These are phyloP conservation scores for Lasiosphaeriaceae sp. DNA, from an alignment of 495 filamentous ascomycete species.

Conservation along the genomic window DNA sequence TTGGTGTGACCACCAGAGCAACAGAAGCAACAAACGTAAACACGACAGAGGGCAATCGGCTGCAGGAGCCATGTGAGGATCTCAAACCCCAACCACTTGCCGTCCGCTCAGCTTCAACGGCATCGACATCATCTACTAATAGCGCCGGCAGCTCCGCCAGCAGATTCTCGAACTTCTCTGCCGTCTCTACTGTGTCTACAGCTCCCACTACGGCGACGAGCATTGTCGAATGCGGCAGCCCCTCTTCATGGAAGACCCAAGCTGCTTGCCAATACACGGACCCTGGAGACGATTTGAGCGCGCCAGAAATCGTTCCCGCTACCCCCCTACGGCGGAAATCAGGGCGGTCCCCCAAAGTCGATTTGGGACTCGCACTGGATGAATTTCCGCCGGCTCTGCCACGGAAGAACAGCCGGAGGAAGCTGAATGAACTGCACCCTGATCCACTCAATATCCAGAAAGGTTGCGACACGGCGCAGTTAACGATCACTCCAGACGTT, in stretches of 20 bases:
- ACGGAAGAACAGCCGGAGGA: conserved; percentile 15
- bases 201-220: neutral
- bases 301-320: no score
- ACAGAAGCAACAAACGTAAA: neutral
- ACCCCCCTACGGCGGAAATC: no score
- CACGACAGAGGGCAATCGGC: neutral
- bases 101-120: conserved; percentile 23
- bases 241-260: neutral
- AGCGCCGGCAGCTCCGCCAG: conserved; percentile 23
- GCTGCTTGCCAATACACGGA: neutral
- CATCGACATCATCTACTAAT: conserved; percentile 18
- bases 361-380: neutral
- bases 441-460: conserved; percentile 21
- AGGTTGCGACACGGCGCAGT: conserved; percentile 1
- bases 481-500: neutral
- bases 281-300: no score
- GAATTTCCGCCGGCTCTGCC: conserved; percentile 12
- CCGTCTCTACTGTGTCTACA: conserved; percentile 10
- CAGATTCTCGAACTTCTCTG: conserved; percentile 5
- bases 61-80: neutral
- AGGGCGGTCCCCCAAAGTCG: neutral
- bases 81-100: conserved; percentile 13
- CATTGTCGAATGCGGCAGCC: neutral
- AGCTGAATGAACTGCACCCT: conserved; percentile 11
- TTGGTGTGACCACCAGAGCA: neutral